Evolutionary conservation across 2,329 filamentous ascomycete genomes (phyloP).

Genomic region (Colletotrichum horii): DNA sequence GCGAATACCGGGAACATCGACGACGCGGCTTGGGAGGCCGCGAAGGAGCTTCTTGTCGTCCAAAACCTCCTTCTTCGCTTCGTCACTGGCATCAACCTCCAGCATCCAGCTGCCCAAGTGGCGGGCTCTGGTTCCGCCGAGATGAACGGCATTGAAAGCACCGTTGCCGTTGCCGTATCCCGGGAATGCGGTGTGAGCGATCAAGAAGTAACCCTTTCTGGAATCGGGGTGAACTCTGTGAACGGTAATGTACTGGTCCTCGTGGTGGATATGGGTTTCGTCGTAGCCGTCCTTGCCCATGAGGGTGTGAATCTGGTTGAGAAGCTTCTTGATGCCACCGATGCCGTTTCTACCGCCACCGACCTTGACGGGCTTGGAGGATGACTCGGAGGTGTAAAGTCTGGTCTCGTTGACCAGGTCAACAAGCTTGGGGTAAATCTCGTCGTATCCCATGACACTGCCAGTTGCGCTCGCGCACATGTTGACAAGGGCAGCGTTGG

Average conservation of each 20-base stretch:
- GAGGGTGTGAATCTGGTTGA: constrained; percentile 92
- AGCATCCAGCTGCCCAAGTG: constrained; percentile 91
- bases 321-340: constrained; percentile 85
- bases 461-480: constrained; percentile 96
- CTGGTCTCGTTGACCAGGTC: constrained; percentile 91
- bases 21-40: constrained; percentile 84
- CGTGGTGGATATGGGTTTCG: constrained; percentile 96
- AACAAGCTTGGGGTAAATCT: constrained; percentile 92
- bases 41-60: constrained; percentile 74
- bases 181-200: constrained; percentile 95
- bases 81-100: constrained; percentile 80
- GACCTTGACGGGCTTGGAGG: constrained; percentile 64
- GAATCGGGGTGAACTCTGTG: constrained; percentile 93
- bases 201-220: constrained; percentile 91
- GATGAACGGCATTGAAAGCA: constrained; percentile 77
- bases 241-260: constrained; percentile 94
- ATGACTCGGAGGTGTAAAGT: constrained; percentile 80
- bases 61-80: constrained; percentile 68
- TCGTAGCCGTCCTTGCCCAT: constrained; percentile 97
- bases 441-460: constrained; percentile 97
- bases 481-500: constrained; percentile 90
- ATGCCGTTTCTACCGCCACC: constrained; percentile 83
- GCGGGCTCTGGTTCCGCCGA: constrained; percentile 84
- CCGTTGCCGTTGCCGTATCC: constrained; percentile 87
- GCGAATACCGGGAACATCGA: constrained; percentile 74